A percentile compares a stretch with the other conserved stretches of the same genome.
These are phyloP conservation scores for Carex arenaria DNA, from an alignment of 202 grass and related monocot genomes.

Conservation along the genomic window DNA sequence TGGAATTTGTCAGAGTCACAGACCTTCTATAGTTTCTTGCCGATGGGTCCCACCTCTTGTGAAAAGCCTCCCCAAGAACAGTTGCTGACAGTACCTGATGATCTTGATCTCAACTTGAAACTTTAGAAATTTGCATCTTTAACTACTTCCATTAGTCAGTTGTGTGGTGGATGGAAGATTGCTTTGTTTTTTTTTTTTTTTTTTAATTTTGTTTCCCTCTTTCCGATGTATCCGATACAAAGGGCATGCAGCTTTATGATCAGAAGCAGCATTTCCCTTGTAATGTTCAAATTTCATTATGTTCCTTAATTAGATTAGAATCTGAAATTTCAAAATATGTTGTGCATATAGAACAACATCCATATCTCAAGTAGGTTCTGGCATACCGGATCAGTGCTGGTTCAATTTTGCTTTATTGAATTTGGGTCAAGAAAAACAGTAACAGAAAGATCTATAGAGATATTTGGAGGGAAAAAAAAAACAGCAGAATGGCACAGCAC, in stretches of 20 bases:
- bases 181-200: neutral
- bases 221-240: constrained; percentile 24
- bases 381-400: too few relatives aligned
- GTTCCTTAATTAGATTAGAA: neutral
- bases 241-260: constrained; percentile 26
- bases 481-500: neutral
- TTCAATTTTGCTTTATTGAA: neutral
- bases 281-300: constrained; percentile 36
- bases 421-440: neutral
- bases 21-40: constrained; percentile 78
- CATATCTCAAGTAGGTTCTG: neutral
- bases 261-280: constrained; percentile 25
- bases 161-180: constrained; percentile 12
- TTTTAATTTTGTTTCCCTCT: neutral
- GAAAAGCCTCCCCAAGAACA: constrained; percentile 35
- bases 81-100: constrained; percentile 31
- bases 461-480: neutral
- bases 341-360: neutral
- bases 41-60: constrained; percentile 25
- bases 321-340: neutral
- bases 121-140: constrained; percentile 41
- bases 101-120: constrained; percentile 75
- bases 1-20: constrained; percentile 21
- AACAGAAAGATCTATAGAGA: neutral
- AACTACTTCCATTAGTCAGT: neutral